These are phyloP conservation scores for Solanum hybrid DNA, from an alignment of 305 asterid genomes.

Conservation along the genomic window DNA sequence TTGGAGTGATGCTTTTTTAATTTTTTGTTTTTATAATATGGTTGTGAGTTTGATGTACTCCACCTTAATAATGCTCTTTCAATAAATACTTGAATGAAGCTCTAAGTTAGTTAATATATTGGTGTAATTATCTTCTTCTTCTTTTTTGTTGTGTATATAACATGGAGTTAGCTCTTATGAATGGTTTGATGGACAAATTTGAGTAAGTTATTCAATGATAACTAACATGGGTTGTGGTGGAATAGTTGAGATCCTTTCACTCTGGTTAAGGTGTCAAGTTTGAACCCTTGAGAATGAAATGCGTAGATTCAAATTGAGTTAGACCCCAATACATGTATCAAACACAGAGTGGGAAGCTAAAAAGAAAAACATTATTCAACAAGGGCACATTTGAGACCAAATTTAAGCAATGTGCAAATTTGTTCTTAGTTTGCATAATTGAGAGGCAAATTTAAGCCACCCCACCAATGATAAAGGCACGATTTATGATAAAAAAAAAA, in stretches of 20 bases:
- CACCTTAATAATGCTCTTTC: neutral
- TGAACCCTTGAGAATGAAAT: neutral
- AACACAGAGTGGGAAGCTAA: neutral
- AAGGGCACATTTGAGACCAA: neutral
- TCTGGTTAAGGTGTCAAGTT: neutral
- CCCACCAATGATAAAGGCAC: neutral
- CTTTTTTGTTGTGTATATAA: neutral
- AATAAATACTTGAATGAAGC: neutral
- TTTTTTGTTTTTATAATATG: no score
- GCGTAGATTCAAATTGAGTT: neutral
- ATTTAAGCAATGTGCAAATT: neutral
- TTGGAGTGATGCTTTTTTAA: neutral
- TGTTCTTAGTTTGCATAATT: neutral
- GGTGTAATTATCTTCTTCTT: neutral
- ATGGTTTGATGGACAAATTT: neutral
- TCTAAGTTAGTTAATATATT: neutral
- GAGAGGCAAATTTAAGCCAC: neutral
- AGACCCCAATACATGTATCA: neutral
- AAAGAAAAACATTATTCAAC: neutral
- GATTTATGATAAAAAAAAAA: neutral
- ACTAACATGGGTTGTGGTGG: rapidly evolving
- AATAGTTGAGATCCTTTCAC: neutral
- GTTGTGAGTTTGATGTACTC: neutral
- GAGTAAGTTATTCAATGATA: neutral
- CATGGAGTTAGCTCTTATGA: neutral